Percentiles rank a stretch among this genome's conserved stretches.
Evolutionary conservation across 441 rosid species (phyloP).

Genomic region (Adansonia gregorii): DNA sequence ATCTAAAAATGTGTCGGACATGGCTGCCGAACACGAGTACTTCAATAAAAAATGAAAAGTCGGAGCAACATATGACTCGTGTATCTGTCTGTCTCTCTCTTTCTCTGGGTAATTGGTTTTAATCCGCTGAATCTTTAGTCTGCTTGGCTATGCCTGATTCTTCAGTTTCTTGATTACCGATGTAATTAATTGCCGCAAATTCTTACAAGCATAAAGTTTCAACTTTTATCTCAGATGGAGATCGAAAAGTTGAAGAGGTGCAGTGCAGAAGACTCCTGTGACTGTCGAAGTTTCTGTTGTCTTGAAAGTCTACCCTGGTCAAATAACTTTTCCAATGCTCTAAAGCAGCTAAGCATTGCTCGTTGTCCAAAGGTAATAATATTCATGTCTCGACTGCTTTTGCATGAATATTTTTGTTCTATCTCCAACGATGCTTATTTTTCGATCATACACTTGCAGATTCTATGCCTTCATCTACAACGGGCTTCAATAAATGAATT

Average conservation of each 20-base stretch:
- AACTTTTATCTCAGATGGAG: constrained; percentile 44
- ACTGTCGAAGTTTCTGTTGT: constrained; percentile 47
- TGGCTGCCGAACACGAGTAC: too few relatives aligned
- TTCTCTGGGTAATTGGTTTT: not conserved
- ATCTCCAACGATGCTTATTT: constrained; percentile 21
- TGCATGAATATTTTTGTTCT: constrained; percentile 3
- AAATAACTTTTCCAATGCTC: constrained; percentile 56
- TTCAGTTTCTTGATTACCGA: constrained; percentile 9
- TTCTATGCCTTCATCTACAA: constrained; percentile 82
- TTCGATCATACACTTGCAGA: constrained; percentile 50
- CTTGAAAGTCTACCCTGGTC: constrained; percentile 74
- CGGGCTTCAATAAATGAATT: constrained; percentile 62
- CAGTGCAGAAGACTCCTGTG: constrained; percentile 54
- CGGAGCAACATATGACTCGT: too few relatives aligned
- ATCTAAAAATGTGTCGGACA: too few relatives aligned
- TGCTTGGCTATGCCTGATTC: not conserved
- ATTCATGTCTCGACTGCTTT: constrained; percentile 9
- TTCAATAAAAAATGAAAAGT: too few relatives aligned
- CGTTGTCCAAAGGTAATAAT: constrained; percentile 73
- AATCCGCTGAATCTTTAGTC: not conserved
- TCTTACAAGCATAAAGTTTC: constrained; percentile 12
- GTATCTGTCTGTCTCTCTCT: too few relatives aligned
- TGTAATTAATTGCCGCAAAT: constrained; percentile 5
- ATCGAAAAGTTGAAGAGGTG: constrained; percentile 63
- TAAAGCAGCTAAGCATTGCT: constrained; percentile 66